These are phyloP conservation scores for Vachellia pachyceras DNA, from an alignment of 306 rosid genomes.

Conservation along the genomic window DNA sequence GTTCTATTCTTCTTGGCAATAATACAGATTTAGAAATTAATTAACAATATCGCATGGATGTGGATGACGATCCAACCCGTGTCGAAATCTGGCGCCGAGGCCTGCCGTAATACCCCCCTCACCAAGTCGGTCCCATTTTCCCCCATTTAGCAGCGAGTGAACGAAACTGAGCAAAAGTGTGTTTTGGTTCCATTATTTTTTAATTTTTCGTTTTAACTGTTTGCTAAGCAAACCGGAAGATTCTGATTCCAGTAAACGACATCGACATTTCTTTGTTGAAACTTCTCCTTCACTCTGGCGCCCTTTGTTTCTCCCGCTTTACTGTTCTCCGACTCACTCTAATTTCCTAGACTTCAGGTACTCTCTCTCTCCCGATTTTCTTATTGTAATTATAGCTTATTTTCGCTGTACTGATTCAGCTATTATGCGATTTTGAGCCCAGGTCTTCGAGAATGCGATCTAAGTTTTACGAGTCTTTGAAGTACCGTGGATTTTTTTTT, in stretches of 20 bases:
- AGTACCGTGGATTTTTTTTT: background rate
- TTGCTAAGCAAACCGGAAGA: constrained; percentile 38
- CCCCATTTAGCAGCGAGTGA: background rate
- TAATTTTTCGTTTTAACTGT: background rate
- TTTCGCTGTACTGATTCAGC: background rate
- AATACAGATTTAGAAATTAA: too few relatives aligned
- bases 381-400: background rate
- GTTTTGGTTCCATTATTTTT: background rate
- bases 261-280: constrained; percentile 36
- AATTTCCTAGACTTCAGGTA: constrained; percentile 12
- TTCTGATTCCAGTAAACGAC: constrained; percentile 43
- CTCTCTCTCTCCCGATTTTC: background rate
- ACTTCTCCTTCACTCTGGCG: background rate
- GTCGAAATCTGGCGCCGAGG: background rate
- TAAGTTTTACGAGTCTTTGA: background rate
- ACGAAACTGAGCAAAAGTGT: background rate
- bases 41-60: background rate
- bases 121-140: background rate
- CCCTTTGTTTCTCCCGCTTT: constrained; percentile 1
- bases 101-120: background rate
- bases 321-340: constrained; percentile 30
- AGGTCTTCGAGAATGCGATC: constrained; percentile 14
- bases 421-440: background rate
- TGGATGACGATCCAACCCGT: constrained; percentile 18
- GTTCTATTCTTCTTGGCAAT: too few relatives aligned